Evolutionary conservation across 441 rosid genomes (phyloP).

Genomic region (Omphalea diandra): DNA sequence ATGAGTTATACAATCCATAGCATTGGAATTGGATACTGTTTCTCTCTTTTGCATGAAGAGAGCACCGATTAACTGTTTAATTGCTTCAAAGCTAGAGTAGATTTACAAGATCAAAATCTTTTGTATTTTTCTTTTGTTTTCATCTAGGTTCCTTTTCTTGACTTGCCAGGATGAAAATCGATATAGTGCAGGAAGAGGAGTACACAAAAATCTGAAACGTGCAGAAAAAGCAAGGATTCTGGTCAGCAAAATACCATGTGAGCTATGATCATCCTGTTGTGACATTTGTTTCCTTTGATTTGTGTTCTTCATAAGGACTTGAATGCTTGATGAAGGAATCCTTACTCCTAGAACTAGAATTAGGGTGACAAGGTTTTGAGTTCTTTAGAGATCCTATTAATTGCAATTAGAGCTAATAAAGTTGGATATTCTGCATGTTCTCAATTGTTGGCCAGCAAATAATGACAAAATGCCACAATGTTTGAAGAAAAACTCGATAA

Average conservation of each 20-base stretch:
- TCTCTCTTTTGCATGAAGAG: background rate
- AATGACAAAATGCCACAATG: too few species aligned
- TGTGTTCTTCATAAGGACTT: too few species aligned
- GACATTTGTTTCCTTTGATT: background rate
- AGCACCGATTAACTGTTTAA: background rate
- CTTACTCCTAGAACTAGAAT: too few species aligned
- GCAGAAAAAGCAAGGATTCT: slow-evolving; percentile 90
- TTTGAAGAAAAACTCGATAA: too few species aligned
- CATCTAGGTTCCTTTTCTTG: background rate
- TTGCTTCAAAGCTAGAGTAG: background rate
- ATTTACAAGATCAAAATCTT: background rate
- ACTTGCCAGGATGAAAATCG: slow-evolving; percentile 75
- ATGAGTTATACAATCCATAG: background rate
- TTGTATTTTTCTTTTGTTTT: too few species aligned
- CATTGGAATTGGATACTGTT: background rate
- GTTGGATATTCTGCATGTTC: background rate
- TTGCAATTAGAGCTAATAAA: background rate
- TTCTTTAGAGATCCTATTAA: background rate
- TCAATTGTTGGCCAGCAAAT: background rate
- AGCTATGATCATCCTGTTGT: slow-evolving; percentile 29
- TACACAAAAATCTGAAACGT: slow-evolving; percentile 84
- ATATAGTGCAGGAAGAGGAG: slow-evolving; percentile 90
- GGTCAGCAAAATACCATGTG: slow-evolving; percentile 75
- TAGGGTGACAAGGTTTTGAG: background rate
- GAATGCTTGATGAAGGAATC: too few species aligned